These are phyloP conservation scores for Xylariaceae sp. DNA, from an alignment of 2,329 filamentous ascomycete species.

Conservation along the genomic window DNA sequence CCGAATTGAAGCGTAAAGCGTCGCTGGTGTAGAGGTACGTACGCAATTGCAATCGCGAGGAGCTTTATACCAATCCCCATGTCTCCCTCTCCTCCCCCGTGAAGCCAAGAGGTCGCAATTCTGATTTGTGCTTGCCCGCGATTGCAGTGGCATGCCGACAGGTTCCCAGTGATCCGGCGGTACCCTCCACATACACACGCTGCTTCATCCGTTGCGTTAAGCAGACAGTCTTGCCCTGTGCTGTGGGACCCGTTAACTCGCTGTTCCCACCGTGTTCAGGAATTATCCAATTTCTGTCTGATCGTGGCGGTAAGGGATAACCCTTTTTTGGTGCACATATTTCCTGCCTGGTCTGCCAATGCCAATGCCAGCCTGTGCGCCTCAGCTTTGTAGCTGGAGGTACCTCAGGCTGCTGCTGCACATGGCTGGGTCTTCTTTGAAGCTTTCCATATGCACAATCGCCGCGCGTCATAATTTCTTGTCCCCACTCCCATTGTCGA, in stretches of 20 bases:
- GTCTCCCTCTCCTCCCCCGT: not conserved
- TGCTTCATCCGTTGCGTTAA: conserved; percentile 38
- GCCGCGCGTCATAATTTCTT: conserved; percentile 26
- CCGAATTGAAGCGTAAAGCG: conserved; percentile 31
- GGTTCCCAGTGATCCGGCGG: conserved; percentile 33
- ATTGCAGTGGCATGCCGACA: conserved; percentile 41
- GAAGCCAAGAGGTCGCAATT: conserved; percentile 14
- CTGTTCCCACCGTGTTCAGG: conserved; percentile 50
- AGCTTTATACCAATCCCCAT: not conserved
- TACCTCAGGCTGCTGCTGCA: conserved; percentile 3
- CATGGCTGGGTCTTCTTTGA: conserved; percentile 21
- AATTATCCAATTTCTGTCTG: conserved; percentile 45
- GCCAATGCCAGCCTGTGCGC: conserved; percentile 13
- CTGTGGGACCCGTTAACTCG: conserved; percentile 61
- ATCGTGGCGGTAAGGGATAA: conserved; percentile 49
- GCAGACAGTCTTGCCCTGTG: conserved; percentile 40
- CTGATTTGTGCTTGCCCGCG: conserved; percentile 27
- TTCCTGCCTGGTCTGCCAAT: not conserved
- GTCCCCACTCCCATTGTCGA: conserved; percentile 25
- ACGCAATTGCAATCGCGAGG: conserved; percentile 18
- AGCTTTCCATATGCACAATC: conserved; percentile 23
- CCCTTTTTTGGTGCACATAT: conserved; percentile 24
- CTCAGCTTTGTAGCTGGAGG: conserved; percentile 1
- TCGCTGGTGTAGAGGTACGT: conserved; percentile 34
- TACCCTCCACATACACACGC: conserved; percentile 38